phyloP scores from a whole-genome alignment of 148 eudicot genomes.

The Nepenthes gracilis region DNA sequence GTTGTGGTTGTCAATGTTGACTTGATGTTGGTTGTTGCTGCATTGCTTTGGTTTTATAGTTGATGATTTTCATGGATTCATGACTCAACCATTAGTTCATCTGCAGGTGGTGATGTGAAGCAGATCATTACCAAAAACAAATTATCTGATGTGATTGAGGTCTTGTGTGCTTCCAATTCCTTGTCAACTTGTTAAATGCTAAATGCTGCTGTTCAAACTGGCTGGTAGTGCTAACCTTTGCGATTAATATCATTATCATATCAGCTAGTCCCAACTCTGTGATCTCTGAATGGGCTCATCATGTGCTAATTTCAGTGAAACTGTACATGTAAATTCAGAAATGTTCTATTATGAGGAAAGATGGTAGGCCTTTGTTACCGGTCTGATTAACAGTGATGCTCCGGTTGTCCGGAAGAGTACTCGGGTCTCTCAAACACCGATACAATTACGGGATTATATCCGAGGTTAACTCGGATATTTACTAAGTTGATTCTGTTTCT shows the following conservation, averaged over 20 bases:
- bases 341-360: too few species aligned
- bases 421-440: too few species aligned
- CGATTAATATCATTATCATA: constrained; percentile 3
- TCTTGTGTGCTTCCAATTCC: constrained; percentile 16
- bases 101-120: constrained; percentile 98
- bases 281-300: too few species aligned
- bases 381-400: too few species aligned
- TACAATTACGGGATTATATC: too few species aligned
- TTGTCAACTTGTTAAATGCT: constrained; percentile 2
- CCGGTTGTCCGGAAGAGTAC: too few species aligned
- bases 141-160: constrained; percentile 71
- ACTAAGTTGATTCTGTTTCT: too few species aligned
- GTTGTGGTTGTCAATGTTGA: background rate
- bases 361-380: too few species aligned
- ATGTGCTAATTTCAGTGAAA: too few species aligned
- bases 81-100: constrained; percentile 32
- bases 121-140: constrained; percentile 40
- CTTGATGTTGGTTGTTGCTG: background rate
- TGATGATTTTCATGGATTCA: constrained; percentile 7
- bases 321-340: too few species aligned
- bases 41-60: background rate
- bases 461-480: too few species aligned
- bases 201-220: background rate
- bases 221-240: constrained; percentile 1
- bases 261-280: background rate